These are phyloP conservation scores for Alternaria sp. DNA, from an alignment of 2,329 filamentous ascomycete genomes.

Conservation along the genomic window DNA sequence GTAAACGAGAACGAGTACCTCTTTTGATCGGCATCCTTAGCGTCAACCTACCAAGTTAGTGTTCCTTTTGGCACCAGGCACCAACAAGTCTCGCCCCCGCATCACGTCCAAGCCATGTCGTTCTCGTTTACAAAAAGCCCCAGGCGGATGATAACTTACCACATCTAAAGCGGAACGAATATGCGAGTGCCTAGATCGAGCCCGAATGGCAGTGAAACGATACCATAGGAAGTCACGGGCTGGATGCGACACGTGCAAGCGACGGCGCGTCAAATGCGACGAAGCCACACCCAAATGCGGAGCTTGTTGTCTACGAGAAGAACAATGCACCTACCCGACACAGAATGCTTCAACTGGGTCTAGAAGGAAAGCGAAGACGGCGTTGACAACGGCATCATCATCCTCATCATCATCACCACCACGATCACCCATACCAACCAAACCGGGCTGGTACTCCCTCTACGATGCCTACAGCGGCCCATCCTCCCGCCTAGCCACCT, in stretches of 20 bases:
- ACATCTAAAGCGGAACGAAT: no score
- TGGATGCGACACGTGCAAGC: conserved; percentile 1
- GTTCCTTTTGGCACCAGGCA: neutral
- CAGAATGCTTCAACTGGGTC: neutral
- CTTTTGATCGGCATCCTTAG: neutral
- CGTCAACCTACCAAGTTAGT: neutral
- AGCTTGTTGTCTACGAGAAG: neutral
- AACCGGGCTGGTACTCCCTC: neutral
- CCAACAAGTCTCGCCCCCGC: neutral
- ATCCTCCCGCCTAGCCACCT: neutral
- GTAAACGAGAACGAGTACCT: neutral
- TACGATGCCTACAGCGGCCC: neutral
- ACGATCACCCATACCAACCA: neutral
- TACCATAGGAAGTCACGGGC: neutral
- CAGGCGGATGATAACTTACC: no score
- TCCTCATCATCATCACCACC: neutral
- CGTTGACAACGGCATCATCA: neutral
- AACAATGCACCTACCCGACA: neutral
- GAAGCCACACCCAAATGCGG: neutral
- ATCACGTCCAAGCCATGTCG: neutral
- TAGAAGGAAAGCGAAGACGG: neutral
- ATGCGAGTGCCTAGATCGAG: neutral
- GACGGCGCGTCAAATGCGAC: neutral
- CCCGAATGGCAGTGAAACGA: neutral
- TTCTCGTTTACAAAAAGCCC: neutral